Evolutionary conservation across 129 eudicot species (phyloP).

Genomic region (Calendula officinalis): DNA sequence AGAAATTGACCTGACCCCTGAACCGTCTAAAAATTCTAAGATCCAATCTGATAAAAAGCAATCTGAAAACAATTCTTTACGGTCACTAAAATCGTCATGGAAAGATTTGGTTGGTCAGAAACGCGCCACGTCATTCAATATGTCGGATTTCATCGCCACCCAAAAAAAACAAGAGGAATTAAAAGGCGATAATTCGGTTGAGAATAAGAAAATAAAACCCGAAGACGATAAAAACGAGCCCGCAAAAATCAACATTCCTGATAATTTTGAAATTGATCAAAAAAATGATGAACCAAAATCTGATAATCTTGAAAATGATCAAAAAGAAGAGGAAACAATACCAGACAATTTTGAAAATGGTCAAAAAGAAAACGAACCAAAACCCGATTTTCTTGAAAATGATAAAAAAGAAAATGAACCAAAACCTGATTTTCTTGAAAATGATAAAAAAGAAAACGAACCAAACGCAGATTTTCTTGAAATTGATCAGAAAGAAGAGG

Average conservation of each 20-base stretch:
- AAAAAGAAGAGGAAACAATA: conserved; percentile 17
- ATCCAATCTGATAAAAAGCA: conserved; percentile 29
- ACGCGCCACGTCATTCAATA: conserved; percentile 35
- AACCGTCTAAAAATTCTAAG: conserved; percentile 23
- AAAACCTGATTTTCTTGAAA: not conserved
- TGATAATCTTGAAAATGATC: conserved; percentile 21
- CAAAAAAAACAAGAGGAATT: conserved; percentile 31
- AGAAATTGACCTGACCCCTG: conserved; percentile 21
- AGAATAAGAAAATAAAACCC: conserved; percentile 20
- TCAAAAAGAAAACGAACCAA: conserved; percentile 31
- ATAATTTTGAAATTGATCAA: conserved; percentile 14
- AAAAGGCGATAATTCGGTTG: conserved; percentile 14
- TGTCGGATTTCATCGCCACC: conserved; percentile 45
- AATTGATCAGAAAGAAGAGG: conserved; percentile 22
- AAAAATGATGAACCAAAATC: conserved; percentile 23
- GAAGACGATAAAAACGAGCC: conserved; percentile 4
- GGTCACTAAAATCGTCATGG: conserved; percentile 60
- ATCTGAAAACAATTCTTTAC: conserved; percentile 25
- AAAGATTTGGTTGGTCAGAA: conserved; percentile 45
- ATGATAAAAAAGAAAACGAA: conserved; percentile 21
- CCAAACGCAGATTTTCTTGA: not conserved
- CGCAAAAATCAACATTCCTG: conserved; percentile 17
- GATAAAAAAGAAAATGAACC: too few species aligned
- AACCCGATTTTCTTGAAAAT: conserved; percentile 6
- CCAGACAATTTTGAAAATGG: conserved; percentile 12